phyloP scores from a whole-genome alignment of 495 filamentous ascomycete genomes.

The Hypomontagnella submonticulosa region DNA sequence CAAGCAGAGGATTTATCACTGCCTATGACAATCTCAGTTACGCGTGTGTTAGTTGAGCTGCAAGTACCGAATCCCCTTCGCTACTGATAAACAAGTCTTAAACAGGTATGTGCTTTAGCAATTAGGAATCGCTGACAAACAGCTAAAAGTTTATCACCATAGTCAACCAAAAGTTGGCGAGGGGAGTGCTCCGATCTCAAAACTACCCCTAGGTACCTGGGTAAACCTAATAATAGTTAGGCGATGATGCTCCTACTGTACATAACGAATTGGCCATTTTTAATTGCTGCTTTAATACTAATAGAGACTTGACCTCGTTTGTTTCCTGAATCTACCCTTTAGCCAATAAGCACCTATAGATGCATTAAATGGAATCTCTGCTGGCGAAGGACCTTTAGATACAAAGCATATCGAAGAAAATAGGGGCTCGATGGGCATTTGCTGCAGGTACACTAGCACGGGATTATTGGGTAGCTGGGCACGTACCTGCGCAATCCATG shows the following conservation, averaged over 20 bases:
- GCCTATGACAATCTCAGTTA: conserved; percentile 31
- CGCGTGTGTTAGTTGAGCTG: conserved; percentile 5
- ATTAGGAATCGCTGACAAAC: conserved; percentile 30
- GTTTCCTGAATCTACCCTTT: conserved; percentile 12
- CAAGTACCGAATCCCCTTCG: conserved; percentile 15
- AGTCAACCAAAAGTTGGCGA: too few species aligned
- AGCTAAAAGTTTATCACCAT: background rate
- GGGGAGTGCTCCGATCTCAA: background rate
- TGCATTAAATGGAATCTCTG: conserved; percentile 21
- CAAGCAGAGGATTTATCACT: conserved; percentile 30
- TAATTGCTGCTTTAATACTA: conserved; percentile 32
- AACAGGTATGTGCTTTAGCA: conserved; percentile 12
- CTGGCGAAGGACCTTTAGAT: too few species aligned
- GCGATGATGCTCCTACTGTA: conserved; percentile 17
- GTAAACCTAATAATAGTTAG: conserved; percentile 32
- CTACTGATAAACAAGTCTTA: conserved; percentile 12
- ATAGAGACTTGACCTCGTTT: background rate
- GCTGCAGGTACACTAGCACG: conserved; percentile 30
- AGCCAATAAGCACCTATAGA: conserved; percentile 9
- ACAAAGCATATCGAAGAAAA: background rate
- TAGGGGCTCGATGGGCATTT: conserved; percentile 1
- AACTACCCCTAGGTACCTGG: background rate
- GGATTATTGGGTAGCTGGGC: conserved; percentile 5
- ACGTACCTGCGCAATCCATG: conserved; percentile 33
- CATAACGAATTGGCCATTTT: conserved; percentile 19